phyloP scores from a whole-genome alignment of 163 green algal genomes.

The Chloromonas sp. region DNA sequence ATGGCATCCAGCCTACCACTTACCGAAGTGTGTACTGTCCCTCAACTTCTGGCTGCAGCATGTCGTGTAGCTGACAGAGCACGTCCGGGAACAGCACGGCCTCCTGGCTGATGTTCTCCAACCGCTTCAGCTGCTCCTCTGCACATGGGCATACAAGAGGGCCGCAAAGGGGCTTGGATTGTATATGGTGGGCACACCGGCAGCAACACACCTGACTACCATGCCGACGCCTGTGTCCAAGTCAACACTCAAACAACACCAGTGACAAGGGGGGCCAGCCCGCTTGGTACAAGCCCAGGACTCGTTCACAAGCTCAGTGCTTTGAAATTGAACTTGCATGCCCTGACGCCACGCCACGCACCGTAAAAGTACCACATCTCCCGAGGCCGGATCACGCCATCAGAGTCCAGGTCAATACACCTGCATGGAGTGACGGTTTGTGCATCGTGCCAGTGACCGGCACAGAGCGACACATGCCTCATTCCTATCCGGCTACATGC shows the following conservation, averaged over 20 bases:
- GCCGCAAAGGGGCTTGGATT: too few species aligned
- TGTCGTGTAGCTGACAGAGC: slow-evolving; percentile 95
- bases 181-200: too few species aligned
- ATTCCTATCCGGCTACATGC: neutral
- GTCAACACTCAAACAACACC: too few species aligned
- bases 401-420: slow-evolving; percentile 88
- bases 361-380: slow-evolving; percentile 93
- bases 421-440: slow-evolving; percentile 12
- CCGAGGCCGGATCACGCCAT: slow-evolving; percentile 71
- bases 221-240: too few species aligned
- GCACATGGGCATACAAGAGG: neutral
- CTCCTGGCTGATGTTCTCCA: slow-evolving; percentile 94
- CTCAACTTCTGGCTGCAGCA: slow-evolving; percentile 73
- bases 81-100: slow-evolving; percentile 93
- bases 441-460: neutral
- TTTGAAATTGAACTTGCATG: too few species aligned
- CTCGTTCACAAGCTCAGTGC: too few species aligned
- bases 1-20: neutral
- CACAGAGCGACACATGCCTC: neutral
- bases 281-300: too few species aligned
- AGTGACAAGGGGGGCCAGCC: too few species aligned
- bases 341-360: neutral
- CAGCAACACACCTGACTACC: too few species aligned
- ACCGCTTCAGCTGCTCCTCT: slow-evolving; percentile 95
- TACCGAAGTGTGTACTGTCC: slow-evolving; percentile 36